Conservation (phyloP, 2,329 filamentous ascomycete species). For the Diaporthe australafricana region DNA sequence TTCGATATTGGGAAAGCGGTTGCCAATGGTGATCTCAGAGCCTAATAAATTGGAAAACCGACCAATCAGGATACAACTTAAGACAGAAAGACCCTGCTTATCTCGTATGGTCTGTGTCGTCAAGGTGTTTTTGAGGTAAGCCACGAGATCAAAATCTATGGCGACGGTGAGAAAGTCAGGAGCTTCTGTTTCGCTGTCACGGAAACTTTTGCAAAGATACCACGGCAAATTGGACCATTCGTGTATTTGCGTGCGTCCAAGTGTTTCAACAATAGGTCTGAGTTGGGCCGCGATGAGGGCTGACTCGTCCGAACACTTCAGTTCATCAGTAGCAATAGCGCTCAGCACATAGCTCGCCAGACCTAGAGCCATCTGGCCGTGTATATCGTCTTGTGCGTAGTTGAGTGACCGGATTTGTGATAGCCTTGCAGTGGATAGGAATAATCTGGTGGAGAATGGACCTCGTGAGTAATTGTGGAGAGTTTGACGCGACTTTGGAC, state of each 20-base stretch:
- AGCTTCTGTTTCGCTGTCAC: background rate
- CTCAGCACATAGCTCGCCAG: background rate
- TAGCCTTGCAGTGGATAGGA: background rate
- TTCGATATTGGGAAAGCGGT: background rate
- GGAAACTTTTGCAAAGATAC: background rate
- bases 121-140: background rate
- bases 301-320: background rate
- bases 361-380: background rate
- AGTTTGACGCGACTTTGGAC: background rate
- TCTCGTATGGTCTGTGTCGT: background rate
- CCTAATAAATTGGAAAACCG: background rate
- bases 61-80: background rate
- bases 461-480: background rate
- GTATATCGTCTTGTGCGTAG: background rate
- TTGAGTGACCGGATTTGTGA: background rate
- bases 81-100: background rate
- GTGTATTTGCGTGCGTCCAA: background rate
- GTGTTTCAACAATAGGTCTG: background rate
- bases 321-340: background rate
- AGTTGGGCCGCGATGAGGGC: background rate
- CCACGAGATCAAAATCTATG: background rate
- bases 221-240: background rate
- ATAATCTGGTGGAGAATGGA: background rate
- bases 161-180: background rate
- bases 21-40: background rate